Percentiles rank a stretch among this genome's conserved stretches.
phyloP scores from a whole-genome alignment of 306 rosid genomes.

The Mimosa pudica region DNA sequence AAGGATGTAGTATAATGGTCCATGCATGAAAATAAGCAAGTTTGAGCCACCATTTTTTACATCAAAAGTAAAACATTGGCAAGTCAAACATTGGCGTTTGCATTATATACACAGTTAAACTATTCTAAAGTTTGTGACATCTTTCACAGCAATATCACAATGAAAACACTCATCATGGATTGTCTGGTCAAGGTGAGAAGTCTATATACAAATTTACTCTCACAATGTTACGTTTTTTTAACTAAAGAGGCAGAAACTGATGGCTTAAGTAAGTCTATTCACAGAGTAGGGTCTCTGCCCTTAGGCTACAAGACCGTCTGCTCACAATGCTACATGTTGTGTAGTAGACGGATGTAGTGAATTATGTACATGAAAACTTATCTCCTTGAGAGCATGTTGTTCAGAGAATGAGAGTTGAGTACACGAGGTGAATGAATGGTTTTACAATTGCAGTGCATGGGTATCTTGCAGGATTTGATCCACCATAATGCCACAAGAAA shows the following conservation, averaged over 20 bases:
- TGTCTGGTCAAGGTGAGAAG: not conserved
- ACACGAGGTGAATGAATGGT: not conserved
- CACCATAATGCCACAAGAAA: constrained; percentile 58
- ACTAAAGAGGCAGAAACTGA: too few relatives aligned
- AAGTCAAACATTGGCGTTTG: not conserved
- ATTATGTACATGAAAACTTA: not conserved
- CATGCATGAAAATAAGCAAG: too few relatives aligned
- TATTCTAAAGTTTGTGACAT: not conserved
- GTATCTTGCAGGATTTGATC: constrained; percentile 67
- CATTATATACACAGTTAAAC: not conserved
- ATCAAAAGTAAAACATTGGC: not conserved
- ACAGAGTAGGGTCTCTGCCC: too few relatives aligned
- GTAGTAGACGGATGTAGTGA: not conserved
- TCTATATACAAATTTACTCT: not conserved
- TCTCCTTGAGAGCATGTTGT: not conserved
- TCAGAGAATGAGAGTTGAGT: not conserved
- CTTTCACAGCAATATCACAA: not conserved
- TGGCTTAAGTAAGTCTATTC: too few relatives aligned
- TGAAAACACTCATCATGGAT: not conserved
- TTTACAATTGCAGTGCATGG: constrained; percentile 36
- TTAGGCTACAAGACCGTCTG: not conserved
- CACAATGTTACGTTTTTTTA: not conserved
- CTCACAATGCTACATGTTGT: not conserved
- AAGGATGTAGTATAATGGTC: too few relatives aligned
- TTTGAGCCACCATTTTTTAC: too few relatives aligned